A percentile compares a stretch with the other conserved stretches of the same genome.
These are phyloP conservation scores for Boletus tomentosulus DNA, from an alignment of 768 basidiomycete species.

Conservation along the genomic window DNA sequence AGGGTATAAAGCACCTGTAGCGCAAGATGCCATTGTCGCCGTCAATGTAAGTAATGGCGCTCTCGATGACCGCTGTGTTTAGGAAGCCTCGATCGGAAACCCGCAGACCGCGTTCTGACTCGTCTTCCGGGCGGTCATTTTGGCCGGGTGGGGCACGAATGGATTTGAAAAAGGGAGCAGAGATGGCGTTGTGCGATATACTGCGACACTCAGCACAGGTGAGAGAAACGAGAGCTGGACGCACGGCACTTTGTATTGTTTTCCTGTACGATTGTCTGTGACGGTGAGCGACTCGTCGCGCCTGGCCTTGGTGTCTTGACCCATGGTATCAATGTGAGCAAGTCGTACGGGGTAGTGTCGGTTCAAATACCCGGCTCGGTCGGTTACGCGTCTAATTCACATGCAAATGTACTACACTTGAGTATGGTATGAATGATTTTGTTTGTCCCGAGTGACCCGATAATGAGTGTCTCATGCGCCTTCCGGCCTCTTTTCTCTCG, in stretches of 20 bases:
- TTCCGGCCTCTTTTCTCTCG: slow-evolving; percentile 29
- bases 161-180: slow-evolving; percentile 77
- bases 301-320: slow-evolving; percentile 18
- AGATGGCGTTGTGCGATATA: slow-evolving; percentile 74
- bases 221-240: slow-evolving; percentile 24
- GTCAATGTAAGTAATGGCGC: slow-evolving; percentile 86
- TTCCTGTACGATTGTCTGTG: slow-evolving; percentile 82
- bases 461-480: slow-evolving; percentile 1
- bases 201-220: slow-evolving; percentile 34
- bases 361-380: slow-evolving; percentile 2
- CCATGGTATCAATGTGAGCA: slow-evolving; percentile 15
- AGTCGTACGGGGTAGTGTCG: background rate
- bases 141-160: slow-evolving; percentile 55
- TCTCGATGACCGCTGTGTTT: slow-evolving; percentile 78
- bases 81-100: slow-evolving; percentile 78
- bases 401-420: slow-evolving; percentile 4
- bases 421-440: slow-evolving; percentile 17
- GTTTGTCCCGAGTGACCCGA: background rate
- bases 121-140: slow-evolving; percentile 74
- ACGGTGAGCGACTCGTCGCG: slow-evolving; percentile 51
- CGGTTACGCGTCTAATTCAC: slow-evolving; percentile 7
- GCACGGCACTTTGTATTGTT: slow-evolving; percentile 68
- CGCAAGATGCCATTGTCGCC: slow-evolving; percentile 82
- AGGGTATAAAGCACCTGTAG: slow-evolving; percentile 50
- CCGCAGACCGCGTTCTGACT: slow-evolving; percentile 76